Evolutionary conservation across 2,329 filamentous ascomycete genomes (phyloP).

Genomic region (Escovopsis sp.): DNA sequence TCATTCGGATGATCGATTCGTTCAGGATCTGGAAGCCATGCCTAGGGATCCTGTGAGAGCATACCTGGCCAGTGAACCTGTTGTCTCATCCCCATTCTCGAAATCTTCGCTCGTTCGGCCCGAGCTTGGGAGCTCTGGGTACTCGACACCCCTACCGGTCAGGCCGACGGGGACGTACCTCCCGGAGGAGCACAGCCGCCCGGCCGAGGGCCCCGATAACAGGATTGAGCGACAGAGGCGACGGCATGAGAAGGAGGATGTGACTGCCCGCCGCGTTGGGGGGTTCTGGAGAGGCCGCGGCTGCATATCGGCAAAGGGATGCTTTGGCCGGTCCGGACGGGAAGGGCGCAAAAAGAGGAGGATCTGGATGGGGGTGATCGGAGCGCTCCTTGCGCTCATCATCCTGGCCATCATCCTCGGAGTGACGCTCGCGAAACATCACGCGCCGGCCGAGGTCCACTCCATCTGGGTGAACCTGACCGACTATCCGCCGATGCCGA

Average conservation of each 20-base stretch:
- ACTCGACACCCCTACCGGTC: constrained; percentile 21
- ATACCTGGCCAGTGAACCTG: constrained; percentile 1
- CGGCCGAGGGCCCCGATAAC: constrained; percentile 25
- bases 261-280: constrained; percentile 38
- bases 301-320: constrained; percentile 44
- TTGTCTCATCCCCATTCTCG: background rate
- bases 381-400: constrained; percentile 37
- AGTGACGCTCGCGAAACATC: constrained; percentile 32
- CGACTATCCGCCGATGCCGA: constrained; percentile 73
- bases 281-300: constrained; percentile 52
- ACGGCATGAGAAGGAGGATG: constrained; percentile 52
- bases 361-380: constrained; percentile 39
- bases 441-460: constrained; percentile 13
- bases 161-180: constrained; percentile 30
- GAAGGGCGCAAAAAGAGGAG: constrained; percentile 50
- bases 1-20: background rate
- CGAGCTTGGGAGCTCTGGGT: background rate
- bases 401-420: constrained; percentile 43
- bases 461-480: constrained; percentile 70
- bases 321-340: constrained; percentile 44
- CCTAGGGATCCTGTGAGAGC: constrained; percentile 1
- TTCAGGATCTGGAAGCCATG: background rate
- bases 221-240: constrained; percentile 36
- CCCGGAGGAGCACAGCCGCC: constrained; percentile 28
- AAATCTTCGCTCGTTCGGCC: background rate